Evolutionary conservation across 23 red algal species (phyloP).

Genomic region (Gracilaria gracilis): DNA sequence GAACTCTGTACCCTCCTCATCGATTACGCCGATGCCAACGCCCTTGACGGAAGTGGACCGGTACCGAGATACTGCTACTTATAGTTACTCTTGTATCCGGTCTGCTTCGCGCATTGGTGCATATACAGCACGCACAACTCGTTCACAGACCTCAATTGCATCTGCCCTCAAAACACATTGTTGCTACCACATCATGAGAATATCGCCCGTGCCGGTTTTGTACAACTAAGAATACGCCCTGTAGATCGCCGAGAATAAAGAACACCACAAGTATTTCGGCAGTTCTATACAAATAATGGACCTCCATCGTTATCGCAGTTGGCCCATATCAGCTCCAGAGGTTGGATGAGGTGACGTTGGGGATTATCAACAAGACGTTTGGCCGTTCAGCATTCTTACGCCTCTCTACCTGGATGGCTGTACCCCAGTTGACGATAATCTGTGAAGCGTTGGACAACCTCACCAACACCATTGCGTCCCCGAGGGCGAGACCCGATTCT

Average conservation of each 20-base stretch:
- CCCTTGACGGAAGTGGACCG: constrained; percentile 27
- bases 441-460: not conserved
- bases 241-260: not conserved
- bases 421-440: constrained; percentile 56
- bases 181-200: not conserved
- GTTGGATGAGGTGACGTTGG: constrained; percentile 36
- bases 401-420: constrained; percentile 47
- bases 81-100: constrained; percentile 31
- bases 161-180: constrained; percentile 43
- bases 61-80: constrained; percentile 14
- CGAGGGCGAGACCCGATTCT: constrained; percentile 50
- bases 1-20: constrained; percentile 51
- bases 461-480: constrained; percentile 26
- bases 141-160: constrained; percentile 59
- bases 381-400: constrained; percentile 63
- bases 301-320: constrained; percentile 24
- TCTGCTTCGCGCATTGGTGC: constrained; percentile 18
- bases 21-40: constrained; percentile 21
- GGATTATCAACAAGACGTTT: constrained; percentile 51
- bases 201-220: not conserved
- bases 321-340: constrained; percentile 35
- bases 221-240: constrained; percentile 48
- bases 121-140: constrained; percentile 32
- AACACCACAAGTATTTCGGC: constrained; percentile 2
- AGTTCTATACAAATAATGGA: not conserved